Base-by-base conservation (phyloP, 2,329 filamentous ascomycete genomes). In the Xylariaceae sp. region DNA sequence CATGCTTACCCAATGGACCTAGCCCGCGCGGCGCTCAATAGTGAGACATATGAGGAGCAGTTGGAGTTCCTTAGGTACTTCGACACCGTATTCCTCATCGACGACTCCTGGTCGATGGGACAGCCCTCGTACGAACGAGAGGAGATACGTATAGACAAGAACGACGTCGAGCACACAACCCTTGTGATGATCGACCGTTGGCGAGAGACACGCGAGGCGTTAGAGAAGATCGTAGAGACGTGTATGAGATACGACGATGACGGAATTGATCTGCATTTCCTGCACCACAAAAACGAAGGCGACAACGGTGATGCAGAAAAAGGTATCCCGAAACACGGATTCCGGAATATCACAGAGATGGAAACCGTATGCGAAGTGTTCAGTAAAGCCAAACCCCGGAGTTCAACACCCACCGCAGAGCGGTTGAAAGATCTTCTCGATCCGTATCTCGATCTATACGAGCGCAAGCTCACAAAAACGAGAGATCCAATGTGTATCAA, bases 201-300 rank as follows among this genome's bases (percentile, higher is more conserved):
- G 92, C 68, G 71, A 11, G 88, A 96, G 67, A 88, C 89, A 0
- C 71, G 77, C 22, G 73, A 78, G 9, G 89, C 87, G 1, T 78
- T 97, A 2, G 71, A 77, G 31, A 76, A 82, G 42, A 90, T 97
- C 62, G 80, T 89, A 0, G 89, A 89, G 0, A 86, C 96, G 62
- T 95, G 91, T 70, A 88, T 89, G 1, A 66, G 74, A 4, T 84
- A 88, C 66, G 92, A 97, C 65, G 71, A 75, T 1, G 89, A 96
- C 67, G 92, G 92, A 18, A 84, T 97, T 58, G 92, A 97, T 64
- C 75, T 97, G 55, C 90, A 89, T 76, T 97, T 97, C 68, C 75
- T 97, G 35, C 96, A 97, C 71, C 79, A 87, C 64, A 63, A 66
- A 33, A 74, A 71, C 54, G 66, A 52, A 6, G 62, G 39, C 27